Evolutionary conservation across 2,329 filamentous ascomycete genomes (phyloP).

Genomic region (Rhynchosporium graminicola): DNA sequence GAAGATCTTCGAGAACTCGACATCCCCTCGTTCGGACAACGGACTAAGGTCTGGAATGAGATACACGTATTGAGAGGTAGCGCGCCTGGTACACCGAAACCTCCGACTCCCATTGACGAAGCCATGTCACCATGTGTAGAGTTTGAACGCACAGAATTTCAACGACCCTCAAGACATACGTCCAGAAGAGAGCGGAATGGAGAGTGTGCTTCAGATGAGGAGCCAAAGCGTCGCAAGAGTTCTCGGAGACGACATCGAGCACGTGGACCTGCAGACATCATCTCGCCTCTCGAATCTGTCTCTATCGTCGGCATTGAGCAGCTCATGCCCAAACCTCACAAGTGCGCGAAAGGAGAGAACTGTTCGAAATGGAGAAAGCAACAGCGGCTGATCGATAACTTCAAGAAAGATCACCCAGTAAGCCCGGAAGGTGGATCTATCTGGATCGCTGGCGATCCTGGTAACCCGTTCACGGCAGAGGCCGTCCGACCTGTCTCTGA

Average conservation of each 20-base stretch:
- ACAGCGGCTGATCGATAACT: conserved; percentile 72
- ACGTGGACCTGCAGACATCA: conserved; percentile 56
- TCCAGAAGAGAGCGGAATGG: conserved; percentile 28
- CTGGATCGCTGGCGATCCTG: conserved; percentile 76
- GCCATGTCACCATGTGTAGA: conserved; percentile 44
- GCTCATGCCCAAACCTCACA: conserved; percentile 79
- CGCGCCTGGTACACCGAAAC: conserved; percentile 51
- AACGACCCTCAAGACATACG: conserved; percentile 28
- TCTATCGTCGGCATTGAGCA: conserved; percentile 94
- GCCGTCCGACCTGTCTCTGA: conserved; percentile 69
- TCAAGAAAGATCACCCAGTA: conserved; percentile 75
- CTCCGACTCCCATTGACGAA: conserved; percentile 63
- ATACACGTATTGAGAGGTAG: conserved; percentile 68
- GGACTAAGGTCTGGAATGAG: conserved; percentile 78
- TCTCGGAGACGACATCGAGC: conserved; percentile 35
- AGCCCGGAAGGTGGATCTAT: conserved; percentile 63
- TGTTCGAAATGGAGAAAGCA: conserved; percentile 82
- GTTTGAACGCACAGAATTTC: conserved; percentile 8
- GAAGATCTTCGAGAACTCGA: conserved; percentile 82
- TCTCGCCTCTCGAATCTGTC: conserved; percentile 79
- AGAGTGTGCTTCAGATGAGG: conserved; percentile 36
- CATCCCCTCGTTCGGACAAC: conserved; percentile 78
- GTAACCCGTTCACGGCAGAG: conserved; percentile 64
- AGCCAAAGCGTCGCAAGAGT: conserved; percentile 33
- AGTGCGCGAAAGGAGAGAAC: conserved; percentile 82